Percentiles rank a stretch among this genome's conserved stretches.
These are phyloP conservation scores for Fusarium sp. DNA, from an alignment of 2,329 filamentous ascomycete species.

Conservation along the genomic window DNA sequence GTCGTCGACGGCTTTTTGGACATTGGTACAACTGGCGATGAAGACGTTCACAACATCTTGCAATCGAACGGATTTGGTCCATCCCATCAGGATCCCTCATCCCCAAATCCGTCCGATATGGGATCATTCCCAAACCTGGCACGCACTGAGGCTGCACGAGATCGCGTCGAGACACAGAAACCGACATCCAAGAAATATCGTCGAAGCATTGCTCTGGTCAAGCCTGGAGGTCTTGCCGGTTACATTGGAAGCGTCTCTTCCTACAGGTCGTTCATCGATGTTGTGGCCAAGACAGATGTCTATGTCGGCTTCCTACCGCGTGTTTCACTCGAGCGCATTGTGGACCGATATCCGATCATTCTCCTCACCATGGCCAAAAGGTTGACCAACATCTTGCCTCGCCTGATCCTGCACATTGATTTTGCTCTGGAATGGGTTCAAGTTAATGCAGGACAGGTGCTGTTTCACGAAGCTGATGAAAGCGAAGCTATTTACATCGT, in stretches of 20 bases:
- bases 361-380: slow-evolving; percentile 96
- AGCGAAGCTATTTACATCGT: slow-evolving; percentile 99
- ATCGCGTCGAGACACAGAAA: slow-evolving; percentile 53
- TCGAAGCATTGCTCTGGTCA: slow-evolving; percentile 87
- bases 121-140: slow-evolving; percentile 45
- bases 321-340: slow-evolving; percentile 85
- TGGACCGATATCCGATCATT: slow-evolving; percentile 91
- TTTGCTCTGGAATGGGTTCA: slow-evolving; percentile 99
- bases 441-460: slow-evolving; percentile 91
- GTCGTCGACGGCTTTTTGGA: slow-evolving; percentile 97
- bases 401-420: slow-evolving; percentile 93
- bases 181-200: slow-evolving; percentile 56
- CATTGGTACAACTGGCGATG: slow-evolving; percentile 75
- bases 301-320: slow-evolving; percentile 95
- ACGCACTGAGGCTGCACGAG: slow-evolving; percentile 43
- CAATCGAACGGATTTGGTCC: slow-evolving; percentile 42
- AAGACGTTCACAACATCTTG: slow-evolving; percentile 48
- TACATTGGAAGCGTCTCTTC: slow-evolving; percentile 96
- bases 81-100: slow-evolving; percentile 29
- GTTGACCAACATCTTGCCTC: slow-evolving; percentile 86
- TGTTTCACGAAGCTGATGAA: slow-evolving; percentile 92
- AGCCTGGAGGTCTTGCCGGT: slow-evolving; percentile 91
- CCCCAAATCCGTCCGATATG: slow-evolving; percentile 37
- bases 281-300: slow-evolving; percentile 96
- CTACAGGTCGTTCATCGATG: slow-evolving; percentile 94